Evolutionary conservation across 192 early-diverging fungal genomes (phyloP).

Genomic region (Linnemannia hyalina): DNA sequence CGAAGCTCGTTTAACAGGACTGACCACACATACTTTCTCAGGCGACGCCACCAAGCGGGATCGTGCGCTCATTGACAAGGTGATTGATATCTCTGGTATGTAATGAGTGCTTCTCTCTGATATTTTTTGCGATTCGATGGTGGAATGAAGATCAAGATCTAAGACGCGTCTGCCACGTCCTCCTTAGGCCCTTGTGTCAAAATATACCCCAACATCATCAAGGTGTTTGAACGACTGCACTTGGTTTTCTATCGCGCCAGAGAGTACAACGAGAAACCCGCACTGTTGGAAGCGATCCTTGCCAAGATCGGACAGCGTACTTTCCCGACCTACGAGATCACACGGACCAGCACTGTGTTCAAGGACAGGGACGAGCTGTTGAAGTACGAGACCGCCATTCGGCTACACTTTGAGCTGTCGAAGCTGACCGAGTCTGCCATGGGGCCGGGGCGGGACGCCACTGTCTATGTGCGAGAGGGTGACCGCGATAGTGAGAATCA

Average conservation of each 20-base stretch:
- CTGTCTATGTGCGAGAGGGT: slow-evolving; percentile 34
- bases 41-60: slow-evolving; percentile 41
- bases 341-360: slow-evolving; percentile 52
- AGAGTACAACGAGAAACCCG: slow-evolving; percentile 26
- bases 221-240: slow-evolving; percentile 58
- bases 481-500: background rate
- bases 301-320: slow-evolving; percentile 54
- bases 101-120: background rate
- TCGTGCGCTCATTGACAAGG: slow-evolving; percentile 37
- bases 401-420: slow-evolving; percentile 39
- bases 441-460: slow-evolving; percentile 17
- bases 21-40: slow-evolving; percentile 37
- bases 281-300: slow-evolving; percentile 56
- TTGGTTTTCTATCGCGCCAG: slow-evolving; percentile 57
- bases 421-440: slow-evolving; percentile 39
- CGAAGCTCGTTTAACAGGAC: slow-evolving; percentile 24
- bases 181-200: slow-evolving; percentile 58
- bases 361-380: slow-evolving; percentile 43
- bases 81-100: slow-evolving; percentile 46
- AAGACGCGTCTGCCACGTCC: background rate
- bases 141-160: background rate
- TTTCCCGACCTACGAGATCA: slow-evolving; percentile 57
- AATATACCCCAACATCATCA: slow-evolving; percentile 38
- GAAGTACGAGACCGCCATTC: slow-evolving; percentile 61
- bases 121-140: too few species aligned